A percentile compares a stretch with the other conserved stretches of the same genome.
These are phyloP conservation scores for Monosporascus sp. DNA, from an alignment of 2,329 filamentous ascomycete genomes.

Conservation along the genomic window DNA sequence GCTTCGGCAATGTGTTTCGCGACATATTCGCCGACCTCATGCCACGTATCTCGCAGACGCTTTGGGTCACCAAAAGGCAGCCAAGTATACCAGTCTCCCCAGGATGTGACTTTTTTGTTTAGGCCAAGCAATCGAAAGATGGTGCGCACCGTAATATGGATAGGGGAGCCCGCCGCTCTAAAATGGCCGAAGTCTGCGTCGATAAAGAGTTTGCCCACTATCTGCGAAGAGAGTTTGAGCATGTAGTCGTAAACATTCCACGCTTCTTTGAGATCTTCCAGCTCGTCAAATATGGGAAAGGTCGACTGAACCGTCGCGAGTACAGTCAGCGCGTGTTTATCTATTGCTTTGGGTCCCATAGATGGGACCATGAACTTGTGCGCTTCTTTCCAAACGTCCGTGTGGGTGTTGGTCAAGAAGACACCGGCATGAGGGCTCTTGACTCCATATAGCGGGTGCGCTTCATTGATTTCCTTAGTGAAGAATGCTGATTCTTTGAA, in stretches of 20 bases:
- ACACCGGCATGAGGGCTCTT: conserved; percentile 38
- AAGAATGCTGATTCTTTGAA: conserved; percentile 48
- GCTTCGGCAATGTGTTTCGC: conserved; percentile 32
- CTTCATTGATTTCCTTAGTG: conserved; percentile 47
- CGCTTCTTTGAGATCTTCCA: conserved; percentile 43
- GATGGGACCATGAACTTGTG: conserved; percentile 61
- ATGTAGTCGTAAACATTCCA: conserved; percentile 48
- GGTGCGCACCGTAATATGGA: too few species aligned
- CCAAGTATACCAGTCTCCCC: conserved; percentile 50
- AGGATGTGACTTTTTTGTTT: conserved; percentile 54
- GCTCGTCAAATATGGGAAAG: conserved; percentile 44
- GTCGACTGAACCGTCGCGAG: conserved; percentile 48
- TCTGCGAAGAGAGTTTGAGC: conserved; percentile 43
- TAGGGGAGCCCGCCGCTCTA: conserved; percentile 32
- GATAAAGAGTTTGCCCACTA: conserved; percentile 39
- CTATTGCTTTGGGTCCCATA: conserved; percentile 54
- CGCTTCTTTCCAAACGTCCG: conserved; percentile 42
- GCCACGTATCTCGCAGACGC: conserved; percentile 30
- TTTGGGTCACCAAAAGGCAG: conserved; percentile 55
- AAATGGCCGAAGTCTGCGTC: conserved; percentile 44
- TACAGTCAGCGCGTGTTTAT: conserved; percentile 57
- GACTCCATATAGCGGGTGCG: conserved; percentile 41
- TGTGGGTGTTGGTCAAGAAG: conserved; percentile 47
- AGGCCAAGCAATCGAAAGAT: conserved; percentile 45
- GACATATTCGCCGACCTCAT: conserved; percentile 31